These are phyloP conservation scores for Beverwykella pulmonaria DNA, from an alignment of 495 filamentous ascomycete species.

Conservation along the genomic window DNA sequence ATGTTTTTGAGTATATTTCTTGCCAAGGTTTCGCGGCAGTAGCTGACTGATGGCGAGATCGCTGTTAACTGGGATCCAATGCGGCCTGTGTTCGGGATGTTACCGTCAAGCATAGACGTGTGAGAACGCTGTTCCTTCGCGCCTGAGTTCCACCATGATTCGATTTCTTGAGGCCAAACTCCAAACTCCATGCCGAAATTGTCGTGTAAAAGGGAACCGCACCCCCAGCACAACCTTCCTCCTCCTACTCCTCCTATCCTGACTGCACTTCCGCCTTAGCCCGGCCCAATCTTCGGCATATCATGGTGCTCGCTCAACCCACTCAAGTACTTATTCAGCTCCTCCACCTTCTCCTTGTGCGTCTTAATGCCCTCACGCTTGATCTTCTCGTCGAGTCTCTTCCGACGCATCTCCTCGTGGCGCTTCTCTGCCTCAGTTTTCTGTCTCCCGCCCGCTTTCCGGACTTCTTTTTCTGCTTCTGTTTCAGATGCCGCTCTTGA, in stretches of 20 bases:
- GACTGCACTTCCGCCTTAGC: constrained; percentile 26
- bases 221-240: not conserved
- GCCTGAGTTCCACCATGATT: too few relatives aligned
- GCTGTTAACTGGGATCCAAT: too few relatives aligned
- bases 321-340: constrained; percentile 90
- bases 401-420: constrained; percentile 76
- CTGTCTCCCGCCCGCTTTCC: constrained; percentile 30
- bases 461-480: not conserved
- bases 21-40: too few relatives aligned
- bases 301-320: constrained; percentile 96
- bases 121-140: too few relatives aligned
- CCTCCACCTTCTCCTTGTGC: constrained; percentile 95
- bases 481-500: constrained; percentile 6
- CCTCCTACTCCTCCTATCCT: not conserved
- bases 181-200: too few relatives aligned
- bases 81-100: too few relatives aligned
- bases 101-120: too few relatives aligned
- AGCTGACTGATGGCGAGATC: too few relatives aligned
- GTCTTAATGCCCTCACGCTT: constrained; percentile 86
- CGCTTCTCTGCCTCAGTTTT: constrained; percentile 89
- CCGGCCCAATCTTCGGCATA: constrained; percentile 57
- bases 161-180: too few relatives aligned
- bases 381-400: constrained; percentile 75
- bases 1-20: too few relatives aligned
- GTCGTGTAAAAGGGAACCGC: too few relatives aligned